Evolutionary conservation across 108 stramenopile genomes (phyloP).

Genomic region (Fistulifera pelliculosa): DNA sequence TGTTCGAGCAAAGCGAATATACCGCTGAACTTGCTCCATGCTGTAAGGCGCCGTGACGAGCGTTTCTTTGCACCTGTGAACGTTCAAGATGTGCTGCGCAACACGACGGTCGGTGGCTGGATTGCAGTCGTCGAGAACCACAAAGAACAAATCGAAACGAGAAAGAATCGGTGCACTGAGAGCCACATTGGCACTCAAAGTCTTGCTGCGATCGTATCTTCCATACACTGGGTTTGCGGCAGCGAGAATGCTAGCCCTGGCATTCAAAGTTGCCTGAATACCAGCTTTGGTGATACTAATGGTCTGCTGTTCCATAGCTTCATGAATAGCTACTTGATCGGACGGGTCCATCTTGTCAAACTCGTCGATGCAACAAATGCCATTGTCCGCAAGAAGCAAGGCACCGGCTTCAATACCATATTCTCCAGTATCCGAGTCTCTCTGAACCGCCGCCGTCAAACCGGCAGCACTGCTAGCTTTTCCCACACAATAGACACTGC

Average conservation of each 20-base stretch:
- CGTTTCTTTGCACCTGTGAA: conserved; percentile 70
- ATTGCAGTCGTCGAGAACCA: conserved; percentile 96
- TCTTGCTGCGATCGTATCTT: conserved; percentile 97
- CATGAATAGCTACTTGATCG: conserved; percentile 98
- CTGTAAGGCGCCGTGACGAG: conserved; percentile 75
- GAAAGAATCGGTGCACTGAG: conserved; percentile 94
- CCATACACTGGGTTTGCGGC: conserved; percentile 99
- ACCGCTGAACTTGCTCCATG: conserved; percentile 84
- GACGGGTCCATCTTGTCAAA: conserved; percentile 94
- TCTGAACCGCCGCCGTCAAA: conserved; percentile 92
- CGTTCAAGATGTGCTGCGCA: conserved; percentile 92
- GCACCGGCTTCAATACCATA: conserved; percentile 99
- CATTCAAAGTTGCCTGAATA: conserved; percentile 98
- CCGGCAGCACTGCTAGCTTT: conserved; percentile 98
- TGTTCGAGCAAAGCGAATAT: conserved; percentile 92
- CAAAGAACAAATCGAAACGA: conserved; percentile 99
- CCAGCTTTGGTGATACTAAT: conserved; percentile 99
- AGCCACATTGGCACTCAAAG: conserved; percentile 92
- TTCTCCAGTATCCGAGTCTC: conserved; percentile 98
- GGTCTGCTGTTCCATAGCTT: conserved; percentile 99
- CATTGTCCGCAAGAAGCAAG: conserved; percentile 98
- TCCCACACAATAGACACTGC: conserved; percentile 95
- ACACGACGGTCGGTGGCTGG: conserved; percentile 87
- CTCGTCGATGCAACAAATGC: conserved; percentile 98
- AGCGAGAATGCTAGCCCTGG: conserved; percentile 95